phyloP scores from a whole-genome alignment of 2,329 filamentous ascomycete genomes.

The Davidsoniella virescens region DNA sequence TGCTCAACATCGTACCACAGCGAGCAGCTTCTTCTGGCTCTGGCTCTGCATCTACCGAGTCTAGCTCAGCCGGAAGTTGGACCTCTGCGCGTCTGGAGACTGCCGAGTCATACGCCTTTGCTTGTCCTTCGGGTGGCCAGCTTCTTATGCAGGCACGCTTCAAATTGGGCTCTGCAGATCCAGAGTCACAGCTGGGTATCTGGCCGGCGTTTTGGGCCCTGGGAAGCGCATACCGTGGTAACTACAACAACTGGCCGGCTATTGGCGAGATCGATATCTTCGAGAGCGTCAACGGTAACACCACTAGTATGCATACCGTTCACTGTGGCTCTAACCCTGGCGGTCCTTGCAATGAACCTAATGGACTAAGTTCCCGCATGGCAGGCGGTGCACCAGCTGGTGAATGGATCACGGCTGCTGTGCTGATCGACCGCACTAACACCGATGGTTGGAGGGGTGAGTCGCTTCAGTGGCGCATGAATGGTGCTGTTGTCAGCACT shows the following conservation, averaged over 20 bases:
- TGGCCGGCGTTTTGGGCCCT: constrained; percentile 33
- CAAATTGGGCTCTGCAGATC: constrained; percentile 20
- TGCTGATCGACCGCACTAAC: constrained; percentile 21
- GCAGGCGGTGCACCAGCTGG: constrained; percentile 17
- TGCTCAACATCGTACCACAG: constrained; percentile 11
- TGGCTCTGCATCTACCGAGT: not conserved
- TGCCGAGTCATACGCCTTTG: constrained; percentile 20
- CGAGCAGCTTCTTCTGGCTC: not conserved
- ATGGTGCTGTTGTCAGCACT: constrained; percentile 18
- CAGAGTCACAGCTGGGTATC: constrained; percentile 22
- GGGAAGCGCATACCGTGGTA: constrained; percentile 23
- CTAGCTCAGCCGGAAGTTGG: constrained; percentile 21
- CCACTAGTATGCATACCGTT: constrained; percentile 21
- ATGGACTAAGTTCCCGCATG: constrained; percentile 18
- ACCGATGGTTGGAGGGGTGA: constrained; percentile 17
- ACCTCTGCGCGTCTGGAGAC: constrained; percentile 30
- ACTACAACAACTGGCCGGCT: constrained; percentile 26
- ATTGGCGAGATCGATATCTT: constrained; percentile 30
- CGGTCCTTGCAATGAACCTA: constrained; percentile 27
- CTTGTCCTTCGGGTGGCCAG: constrained; percentile 19
- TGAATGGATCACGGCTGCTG: constrained; percentile 21
- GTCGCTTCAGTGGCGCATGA: constrained; percentile 22
- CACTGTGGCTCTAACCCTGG: constrained; percentile 26
- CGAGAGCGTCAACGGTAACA: constrained; percentile 26
- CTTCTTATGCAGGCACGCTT: constrained; percentile 25